Evolutionary conservation across 2,329 filamentous ascomycete species (phyloP), one percentile per base, ranked within the genome.

Genomic region (Microdochium bolleyi): DNA sequence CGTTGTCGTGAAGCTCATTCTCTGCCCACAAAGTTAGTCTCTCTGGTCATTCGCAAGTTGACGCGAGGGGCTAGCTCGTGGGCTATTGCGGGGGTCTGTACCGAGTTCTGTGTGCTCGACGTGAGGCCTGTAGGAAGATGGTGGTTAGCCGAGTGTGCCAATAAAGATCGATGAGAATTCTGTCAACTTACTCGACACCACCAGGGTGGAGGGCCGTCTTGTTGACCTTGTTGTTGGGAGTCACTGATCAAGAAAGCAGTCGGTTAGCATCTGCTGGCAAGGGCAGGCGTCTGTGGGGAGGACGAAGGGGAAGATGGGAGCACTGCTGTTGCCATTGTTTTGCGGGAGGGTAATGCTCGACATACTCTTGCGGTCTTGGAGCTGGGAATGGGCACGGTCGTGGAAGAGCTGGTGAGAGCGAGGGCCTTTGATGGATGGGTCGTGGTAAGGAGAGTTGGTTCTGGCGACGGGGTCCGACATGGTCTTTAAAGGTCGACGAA

Each of bases 1-100:
- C 94, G 68, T 87, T 91, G 74, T 96, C 90, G 74, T 97, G 92
- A 57, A 99, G 88, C 72, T 96, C 90, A 77, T 97, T 91, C 77
- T 99, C 80, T 76, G 60, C 41, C 41, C 41, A 46, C 19, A 46
- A 22, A 46, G 41, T 46, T 46, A 46, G 41, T 46, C 41, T 46
- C 41, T 51, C 53, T 38, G 50, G 54, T 59, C 55, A 57, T 55
- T 56, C 54, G 58, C 57, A 60, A 60, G 58, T 25, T 46, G 49
- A 30, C 46, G 19, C 11, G 16, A 30, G 22, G 41, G 50, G 44
- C 38, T 54, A 38, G 48, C 16, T 51, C 25, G 44, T 19, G n/a
- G 37, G 55, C 30, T 22, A 16, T 24, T 37, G 44, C 34, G 27
- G 25, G n/a, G 48, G 48, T 30, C 55, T 73, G 59, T 76, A 78